Percentiles rank a stretch among this genome's conserved stretches.
phyloP scores from a whole-genome alignment of 768 basidiomycete genomes.

The Termitomyces sp. region DNA sequence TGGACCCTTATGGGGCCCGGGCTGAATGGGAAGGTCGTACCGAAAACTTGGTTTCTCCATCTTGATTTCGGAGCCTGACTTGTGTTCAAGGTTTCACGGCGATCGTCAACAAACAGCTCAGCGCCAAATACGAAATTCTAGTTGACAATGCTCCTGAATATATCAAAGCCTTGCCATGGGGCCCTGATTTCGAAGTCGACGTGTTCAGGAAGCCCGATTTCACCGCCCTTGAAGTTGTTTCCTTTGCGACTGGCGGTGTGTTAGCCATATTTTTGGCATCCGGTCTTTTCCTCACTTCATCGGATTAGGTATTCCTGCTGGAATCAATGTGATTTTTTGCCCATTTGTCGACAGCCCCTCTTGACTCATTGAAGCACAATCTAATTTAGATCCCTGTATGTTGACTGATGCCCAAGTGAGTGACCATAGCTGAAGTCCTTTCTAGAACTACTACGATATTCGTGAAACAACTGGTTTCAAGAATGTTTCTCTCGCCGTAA shows the following conservation, averaged over 20 bases:
- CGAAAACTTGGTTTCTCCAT: neutral
- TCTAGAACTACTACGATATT: slow-evolving; percentile 78
- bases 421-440: neutral
- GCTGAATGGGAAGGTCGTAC: slow-evolving; percentile 86
- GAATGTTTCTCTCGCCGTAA: slow-evolving; percentile 79
- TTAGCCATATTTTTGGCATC: neutral
- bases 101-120: slow-evolving; percentile 81
- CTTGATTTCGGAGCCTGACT: slow-evolving; percentile 5
- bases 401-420: slow-evolving; percentile 1
- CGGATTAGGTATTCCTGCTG: slow-evolving; percentile 72
- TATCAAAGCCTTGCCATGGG: slow-evolving; percentile 85
- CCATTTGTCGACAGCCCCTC: neutral
- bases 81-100: slow-evolving; percentile 74
- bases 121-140: slow-evolving; percentile 75
- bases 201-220: slow-evolving; percentile 86
- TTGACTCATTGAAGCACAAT: neutral
- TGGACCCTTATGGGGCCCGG: slow-evolving; percentile 87
- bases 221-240: slow-evolving; percentile 77
- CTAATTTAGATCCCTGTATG: slow-evolving; percentile 59
- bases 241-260: slow-evolving; percentile 80
- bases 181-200: slow-evolving; percentile 61
- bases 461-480: slow-evolving; percentile 84
- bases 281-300: neutral
- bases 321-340: slow-evolving; percentile 62
- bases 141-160: slow-evolving; percentile 76